Evolutionary conservation across 176 grass and related monocot genomes (phyloP).

Genomic region (Oryza nivara): DNA sequence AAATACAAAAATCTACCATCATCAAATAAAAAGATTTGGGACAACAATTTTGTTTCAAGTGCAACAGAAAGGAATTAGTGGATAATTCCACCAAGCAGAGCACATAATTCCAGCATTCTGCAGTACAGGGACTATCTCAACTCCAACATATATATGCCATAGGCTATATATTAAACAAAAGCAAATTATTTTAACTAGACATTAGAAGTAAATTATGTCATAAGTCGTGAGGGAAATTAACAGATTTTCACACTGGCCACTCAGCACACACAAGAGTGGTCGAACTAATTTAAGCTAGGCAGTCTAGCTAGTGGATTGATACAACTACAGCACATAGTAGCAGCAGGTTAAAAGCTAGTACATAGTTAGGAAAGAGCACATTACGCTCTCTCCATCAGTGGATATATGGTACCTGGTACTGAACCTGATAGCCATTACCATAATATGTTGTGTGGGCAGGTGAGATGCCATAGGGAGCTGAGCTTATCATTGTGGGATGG

Average conservation of each 20-base stretch:
- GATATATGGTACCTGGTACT: constrained; percentile 77
- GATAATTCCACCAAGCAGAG: neutral
- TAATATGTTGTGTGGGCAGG: constrained; percentile 71
- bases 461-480: constrained; percentile 60
- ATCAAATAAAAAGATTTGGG: neutral
- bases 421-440: constrained; percentile 74
- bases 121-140: neutral
- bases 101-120: neutral
- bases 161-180: constrained; percentile 3
- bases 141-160: too few relatives aligned
- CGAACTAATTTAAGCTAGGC: constrained; percentile 50
- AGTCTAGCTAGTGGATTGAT: constrained; percentile 42
- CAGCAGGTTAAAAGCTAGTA: constrained; percentile 44
- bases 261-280: constrained; percentile 37
- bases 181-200: constrained; percentile 39
- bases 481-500: constrained; percentile 58
- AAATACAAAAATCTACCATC: neutral
- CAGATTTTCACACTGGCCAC: constrained; percentile 41
- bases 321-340: constrained; percentile 31
- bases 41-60: neutral
- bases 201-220: constrained; percentile 49
- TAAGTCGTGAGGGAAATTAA: constrained; percentile 44
- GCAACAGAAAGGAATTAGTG: neutral
- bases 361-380: constrained; percentile 50
- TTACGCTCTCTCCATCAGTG: constrained; percentile 60